Evolutionary conservation across 306 rosid genomes (phyloP).

Genomic region (Fagus crenata): DNA sequence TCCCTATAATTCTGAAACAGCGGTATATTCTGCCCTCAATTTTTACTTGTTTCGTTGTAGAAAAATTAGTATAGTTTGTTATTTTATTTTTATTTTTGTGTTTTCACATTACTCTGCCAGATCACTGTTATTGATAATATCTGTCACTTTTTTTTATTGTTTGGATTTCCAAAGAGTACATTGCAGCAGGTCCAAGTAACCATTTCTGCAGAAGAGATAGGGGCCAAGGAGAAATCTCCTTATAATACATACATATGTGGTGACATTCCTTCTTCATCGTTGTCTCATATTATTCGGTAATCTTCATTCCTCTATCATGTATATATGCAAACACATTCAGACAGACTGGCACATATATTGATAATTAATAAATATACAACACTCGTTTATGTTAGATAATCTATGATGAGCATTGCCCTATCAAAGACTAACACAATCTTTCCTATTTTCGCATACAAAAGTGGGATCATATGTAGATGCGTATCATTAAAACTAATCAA

Average conservation of each 20-base stretch:
- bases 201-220: constrained; percentile 63
- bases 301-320: constrained; percentile 31
- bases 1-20: constrained; percentile 42
- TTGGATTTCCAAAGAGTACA: constrained; percentile 42
- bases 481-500: background rate
- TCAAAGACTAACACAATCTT: background rate
- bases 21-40: constrained; percentile 49
- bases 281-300: constrained; percentile 59
- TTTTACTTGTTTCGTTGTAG: constrained; percentile 17
- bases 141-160: constrained; percentile 26
- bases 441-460: background rate
- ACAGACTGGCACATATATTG: background rate
- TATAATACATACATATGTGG: constrained; percentile 32
- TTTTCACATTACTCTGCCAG: constrained; percentile 7
- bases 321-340: background rate
- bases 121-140: constrained; percentile 31
- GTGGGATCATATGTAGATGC: background rate
- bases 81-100: background rate
- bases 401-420: background rate
- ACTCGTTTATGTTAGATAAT: background rate
- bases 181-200: constrained; percentile 54
- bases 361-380: background rate
- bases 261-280: constrained; percentile 51
- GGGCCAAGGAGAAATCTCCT: constrained; percentile 58
- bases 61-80: background rate